Base-by-base conservation (phyloP, 2,329 filamentous ascomycete genomes). In the Sordariomycetes sp. region DNA sequence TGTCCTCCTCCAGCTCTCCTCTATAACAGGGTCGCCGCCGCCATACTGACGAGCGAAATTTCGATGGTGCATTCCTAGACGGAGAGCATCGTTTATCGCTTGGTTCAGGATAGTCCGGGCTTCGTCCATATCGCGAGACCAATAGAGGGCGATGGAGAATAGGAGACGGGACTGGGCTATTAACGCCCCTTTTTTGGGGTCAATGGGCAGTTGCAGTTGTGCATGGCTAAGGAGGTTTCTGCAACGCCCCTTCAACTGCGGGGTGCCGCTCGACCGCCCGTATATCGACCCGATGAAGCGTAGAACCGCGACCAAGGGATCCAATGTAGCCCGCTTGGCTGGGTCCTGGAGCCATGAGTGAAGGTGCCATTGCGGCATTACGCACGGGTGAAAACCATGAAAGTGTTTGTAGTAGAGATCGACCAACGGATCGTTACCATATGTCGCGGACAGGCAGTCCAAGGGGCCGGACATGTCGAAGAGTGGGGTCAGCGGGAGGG, bases 1-100 rank as follows among this genome's bases (percentile, higher is more conserved):
- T 1, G 85, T 89, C 50, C 86, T 75, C 54, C 85, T 76, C 73
- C 82, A 77, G 61, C 76, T 80, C 64, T 89, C 85, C 45, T 78
- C 76, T 22, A 73, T 53, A 0, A 70, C 62, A 1, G 74, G 66
- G 58, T 83, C 75, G 1, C 74, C 73, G 8, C 70, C 66, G 6
- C 77, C 75, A 56, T 79, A 67, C 1, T 68, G 62, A 1, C 69
- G 59, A 1, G 83, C 77, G 62, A 80, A 88, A 0, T 76, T 73
- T 22, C 71, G 68, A 1, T 71, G 74, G 58, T 86, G 75, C 73
- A 89, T 76, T 1, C 80, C 78, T 2, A 88, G 66, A 6, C 81
- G 74, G 1, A 86, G 10, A 0, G 84, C 84, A 36, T 86, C 62
- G 3, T 77, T 71, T 12, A 81, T 76, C 0, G 85, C 84, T 15